Percentiles rank a stretch among this genome's conserved stretches.
Evolutionary conservation across 257 asterid genomes (phyloP).

Genomic region (Solanum boliviense): DNA sequence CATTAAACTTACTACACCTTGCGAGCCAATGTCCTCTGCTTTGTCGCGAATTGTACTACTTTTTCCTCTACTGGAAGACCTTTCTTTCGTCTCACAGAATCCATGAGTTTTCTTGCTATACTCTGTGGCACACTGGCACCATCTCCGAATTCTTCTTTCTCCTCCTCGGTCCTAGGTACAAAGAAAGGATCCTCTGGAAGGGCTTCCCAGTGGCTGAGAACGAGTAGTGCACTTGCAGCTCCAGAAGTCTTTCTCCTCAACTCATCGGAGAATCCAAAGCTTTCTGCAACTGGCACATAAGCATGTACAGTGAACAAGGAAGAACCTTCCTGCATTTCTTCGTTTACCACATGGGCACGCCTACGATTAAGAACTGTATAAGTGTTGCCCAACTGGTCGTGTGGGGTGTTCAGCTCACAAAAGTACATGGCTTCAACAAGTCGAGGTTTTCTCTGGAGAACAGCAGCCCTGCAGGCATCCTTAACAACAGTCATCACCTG

Average conservation of each 20-base stretch:
- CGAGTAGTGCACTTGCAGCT: conserved; percentile 78
- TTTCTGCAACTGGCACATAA: conserved; percentile 83
- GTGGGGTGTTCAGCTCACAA: conserved; percentile 79
- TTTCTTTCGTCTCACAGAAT: conserved; percentile 64
- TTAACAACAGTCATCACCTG: conserved; percentile 83
- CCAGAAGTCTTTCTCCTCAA: conserved; percentile 83
- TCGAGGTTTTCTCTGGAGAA: conserved; percentile 68
- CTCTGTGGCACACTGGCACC: conserved; percentile 57
- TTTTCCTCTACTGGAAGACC: conserved; percentile 82
- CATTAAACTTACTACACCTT: conserved; percentile 42
- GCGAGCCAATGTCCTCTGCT: conserved; percentile 83
- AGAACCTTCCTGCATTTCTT: conserved; percentile 97
- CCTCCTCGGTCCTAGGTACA: conserved; percentile 83
- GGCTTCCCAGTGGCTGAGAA: conserved; percentile 80
- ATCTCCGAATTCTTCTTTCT: conserved; percentile 75
- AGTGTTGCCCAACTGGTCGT: conserved; percentile 76
- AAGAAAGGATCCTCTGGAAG: conserved; percentile 74
- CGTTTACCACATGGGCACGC: conserved; percentile 75
- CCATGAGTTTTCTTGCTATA: conserved; percentile 71
- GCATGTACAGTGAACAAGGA: conserved; percentile 78
- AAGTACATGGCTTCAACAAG: conserved; percentile 80
- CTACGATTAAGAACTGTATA: conserved; percentile 77
- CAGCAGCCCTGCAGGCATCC: conserved; percentile 83
- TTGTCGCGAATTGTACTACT: conserved; percentile 75
- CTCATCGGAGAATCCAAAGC: conserved; percentile 92